Conservation (phyloP, 768 basidiomycete genomes). For the Mycena vulgaris region DNA sequence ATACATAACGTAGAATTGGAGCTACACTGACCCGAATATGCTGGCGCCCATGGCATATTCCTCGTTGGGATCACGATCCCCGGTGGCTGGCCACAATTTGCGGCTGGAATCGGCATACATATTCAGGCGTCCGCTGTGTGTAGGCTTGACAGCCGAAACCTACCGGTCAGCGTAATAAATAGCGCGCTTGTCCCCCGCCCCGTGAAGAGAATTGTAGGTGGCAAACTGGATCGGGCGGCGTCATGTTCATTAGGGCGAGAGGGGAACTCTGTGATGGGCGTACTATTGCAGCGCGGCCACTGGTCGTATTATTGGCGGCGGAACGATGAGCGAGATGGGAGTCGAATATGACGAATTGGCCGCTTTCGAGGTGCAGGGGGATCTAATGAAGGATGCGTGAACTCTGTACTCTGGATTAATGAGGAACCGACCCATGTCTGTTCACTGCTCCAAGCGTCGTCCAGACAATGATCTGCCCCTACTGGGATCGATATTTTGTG, state of each 20-base stretch:
- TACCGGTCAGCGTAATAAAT: conserved; percentile 33
- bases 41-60: conserved; percentile 33
- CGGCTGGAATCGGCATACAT: conserved; percentile 12
- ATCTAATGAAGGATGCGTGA: background rate
- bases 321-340: conserved; percentile 39
- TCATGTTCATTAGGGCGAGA: too few species aligned
- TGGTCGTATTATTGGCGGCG: conserved; percentile 23
- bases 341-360: conserved; percentile 35
- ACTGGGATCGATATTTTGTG: conserved; percentile 35
- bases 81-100: conserved; percentile 36
- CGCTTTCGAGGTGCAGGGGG: conserved; percentile 27
- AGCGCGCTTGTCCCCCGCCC: conserved; percentile 29
- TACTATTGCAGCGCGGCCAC: conserved; percentile 37
- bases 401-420: background rate
- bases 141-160: background rate
- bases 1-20: background rate
- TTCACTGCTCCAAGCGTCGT: conserved; percentile 21
- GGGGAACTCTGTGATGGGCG: too few species aligned
- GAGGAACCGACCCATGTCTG: conserved; percentile 31
- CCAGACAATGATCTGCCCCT: conserved; percentile 28
- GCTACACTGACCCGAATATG: conserved; percentile 28
- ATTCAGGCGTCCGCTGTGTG: background rate
- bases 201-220: conserved; percentile 30
- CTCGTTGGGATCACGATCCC: conserved; percentile 30
- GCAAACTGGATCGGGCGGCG: conserved; percentile 23